Conservation (phyloP, 441 rosid species). For the Gossypium gossypioides region DNA sequence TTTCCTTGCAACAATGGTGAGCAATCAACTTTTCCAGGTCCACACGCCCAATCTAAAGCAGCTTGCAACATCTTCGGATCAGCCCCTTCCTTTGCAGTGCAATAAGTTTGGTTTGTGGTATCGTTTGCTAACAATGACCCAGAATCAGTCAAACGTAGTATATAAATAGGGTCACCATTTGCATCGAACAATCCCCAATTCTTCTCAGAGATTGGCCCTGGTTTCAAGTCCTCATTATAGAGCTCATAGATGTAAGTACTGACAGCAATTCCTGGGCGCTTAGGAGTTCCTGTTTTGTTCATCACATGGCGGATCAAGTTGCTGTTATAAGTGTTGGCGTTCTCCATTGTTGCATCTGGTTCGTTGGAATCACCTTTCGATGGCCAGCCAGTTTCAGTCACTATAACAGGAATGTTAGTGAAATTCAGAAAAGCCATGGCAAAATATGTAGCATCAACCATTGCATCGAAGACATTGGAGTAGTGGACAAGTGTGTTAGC, state of each 20-base stretch:
- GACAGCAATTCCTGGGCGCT: conserved; percentile 29
- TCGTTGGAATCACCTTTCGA: conserved; percentile 3
- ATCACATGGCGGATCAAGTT: conserved; percentile 36
- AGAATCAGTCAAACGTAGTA: conserved; percentile 30
- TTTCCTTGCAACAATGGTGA: conserved; percentile 29
- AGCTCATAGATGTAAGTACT: conserved; percentile 38
- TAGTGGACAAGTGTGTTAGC: conserved; percentile 2
- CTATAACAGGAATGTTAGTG: conserved; percentile 2
- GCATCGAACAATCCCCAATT: conserved; percentile 40
- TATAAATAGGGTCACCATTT: conserved; percentile 29
- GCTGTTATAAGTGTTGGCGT: conserved; percentile 39
- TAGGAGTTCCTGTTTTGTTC: conserved; percentile 36
- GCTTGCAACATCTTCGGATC: conserved; percentile 40
- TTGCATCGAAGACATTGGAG: background rate
- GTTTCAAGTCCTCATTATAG: conserved; percentile 34
- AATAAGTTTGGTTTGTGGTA: conserved; percentile 37
- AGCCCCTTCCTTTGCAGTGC: conserved; percentile 28
- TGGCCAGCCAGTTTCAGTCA: conserved; percentile 3
- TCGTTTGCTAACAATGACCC: conserved; percentile 36
- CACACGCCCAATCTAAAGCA: conserved; percentile 43
- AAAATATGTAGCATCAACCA: background rate
- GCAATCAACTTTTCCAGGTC: conserved; percentile 37
- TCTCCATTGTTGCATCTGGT: conserved; percentile 31
- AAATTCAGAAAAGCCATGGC: conserved; percentile 3
- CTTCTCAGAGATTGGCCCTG: conserved; percentile 34